Evolutionary conservation across 164 flowering plant species (phyloP), one percentile per base, ranked within the genome.

Genomic region (Cinnamomum chago): DNA sequence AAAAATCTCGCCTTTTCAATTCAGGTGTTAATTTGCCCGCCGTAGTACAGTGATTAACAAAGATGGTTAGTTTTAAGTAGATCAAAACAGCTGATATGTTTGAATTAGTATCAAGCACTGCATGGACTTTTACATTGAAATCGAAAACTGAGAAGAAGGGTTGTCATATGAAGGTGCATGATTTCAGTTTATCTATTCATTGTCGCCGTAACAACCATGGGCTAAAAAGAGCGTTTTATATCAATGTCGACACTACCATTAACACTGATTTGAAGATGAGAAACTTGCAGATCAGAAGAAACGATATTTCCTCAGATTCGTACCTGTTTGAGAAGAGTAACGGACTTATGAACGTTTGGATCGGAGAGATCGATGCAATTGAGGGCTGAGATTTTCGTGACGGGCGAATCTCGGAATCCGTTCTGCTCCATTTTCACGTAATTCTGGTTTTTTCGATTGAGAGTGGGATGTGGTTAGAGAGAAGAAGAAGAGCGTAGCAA

Each of bases 291-390:
- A n/a, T 18, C 33, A 65, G 11, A 22, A 40, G 2, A 40, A 76
- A 24, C 12, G 3, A 55, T 70, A 18, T 47, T n/a, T 35, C 3
- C 23, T 25, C 17, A n/a, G 65, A 17, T 2, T 17, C 27, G 23
- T 23, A 89, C 98, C 95, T 88, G 92, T 79, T 90, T 91, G 67
- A 94, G 90, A 22, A 86, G 79, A n/a, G 88, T 75, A 72, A 89
- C 97, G 17, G 90, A 85, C 68, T 84, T 82, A 4, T 76, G 78
- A 25, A 86, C 60, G 64, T 94, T 88, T 9, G 92, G 81, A 58
- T 75, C 75, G 3, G 94, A 89, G 52, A 94, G 97, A 84, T 94
- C 97, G 74, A 94, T 87, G 72, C 90, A 88, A 65, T 89, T 90
- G 75, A 94, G 91, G n/a, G 24, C 58, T 7, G 92, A 83, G 35